Conservation (phyloP, 306 rosid genomes). For the Nissolia schottii region DNA sequence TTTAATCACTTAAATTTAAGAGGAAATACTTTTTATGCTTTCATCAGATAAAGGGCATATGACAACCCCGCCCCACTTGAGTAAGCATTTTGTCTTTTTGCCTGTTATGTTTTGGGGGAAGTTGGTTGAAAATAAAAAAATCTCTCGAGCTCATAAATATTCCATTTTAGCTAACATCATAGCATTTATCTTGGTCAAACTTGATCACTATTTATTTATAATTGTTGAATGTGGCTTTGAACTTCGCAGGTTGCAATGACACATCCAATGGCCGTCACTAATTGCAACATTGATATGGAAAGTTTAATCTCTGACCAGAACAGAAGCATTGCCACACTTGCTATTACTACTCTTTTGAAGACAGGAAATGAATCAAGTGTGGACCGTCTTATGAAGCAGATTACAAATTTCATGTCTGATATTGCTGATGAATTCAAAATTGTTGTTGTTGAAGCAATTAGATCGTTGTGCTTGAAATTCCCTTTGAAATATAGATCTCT, state of each 20-base stretch:
- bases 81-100: constrained; percentile 12
- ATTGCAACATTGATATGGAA: constrained; percentile 99
- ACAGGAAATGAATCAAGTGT: constrained; percentile 99
- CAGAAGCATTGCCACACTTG: constrained; percentile 99
- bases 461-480: constrained; percentile 90
- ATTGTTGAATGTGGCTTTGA: constrained; percentile 18
- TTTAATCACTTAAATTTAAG: constrained; percentile 15
- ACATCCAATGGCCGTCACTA: constrained; percentile 98
- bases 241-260: constrained; percentile 94
- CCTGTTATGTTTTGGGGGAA: constrained; percentile 7
- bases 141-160: neutral
- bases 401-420: constrained; percentile 97
- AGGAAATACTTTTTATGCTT: neutral
- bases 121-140: neutral
- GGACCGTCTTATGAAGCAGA: constrained; percentile 97
- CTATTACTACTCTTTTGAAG: constrained; percentile 95
- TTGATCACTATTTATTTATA: neutral
- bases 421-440: constrained; percentile 97
- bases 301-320: constrained; percentile 94
- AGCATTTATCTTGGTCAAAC: constrained; percentile 6
- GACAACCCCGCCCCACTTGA: neutral
- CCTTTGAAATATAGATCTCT: constrained; percentile 91
- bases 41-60: neutral
- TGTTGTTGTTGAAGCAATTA: constrained; percentile 97
- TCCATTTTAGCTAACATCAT: neutral